Evolutionary conservation across 495 filamentous ascomycete species (phyloP), one percentile per base, ranked within the genome.

Genomic region (Wilcoxina mikolae): DNA sequence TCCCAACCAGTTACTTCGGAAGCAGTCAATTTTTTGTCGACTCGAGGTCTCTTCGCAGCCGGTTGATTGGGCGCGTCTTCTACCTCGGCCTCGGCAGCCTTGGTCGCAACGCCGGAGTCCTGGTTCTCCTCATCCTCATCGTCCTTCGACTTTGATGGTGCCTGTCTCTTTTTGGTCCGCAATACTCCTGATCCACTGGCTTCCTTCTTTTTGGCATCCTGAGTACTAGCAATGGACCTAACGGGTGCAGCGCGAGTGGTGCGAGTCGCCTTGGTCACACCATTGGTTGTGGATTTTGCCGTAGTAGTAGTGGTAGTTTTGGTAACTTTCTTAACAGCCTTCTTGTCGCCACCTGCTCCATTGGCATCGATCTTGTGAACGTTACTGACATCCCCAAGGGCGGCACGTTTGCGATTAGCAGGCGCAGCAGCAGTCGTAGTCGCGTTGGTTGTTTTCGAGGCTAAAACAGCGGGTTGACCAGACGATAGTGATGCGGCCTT

Each of bases 321-420:
- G 47, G 67, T 63, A 18, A 72, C 71, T 63, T 81, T 79, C 47
- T 74, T 68, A 4, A 44, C 18, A 31, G 51, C 28, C 26, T 62
- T 60, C 61, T 76, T 78, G 62, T 78, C 74, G 31, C 68, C 66
- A 12, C 79, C 78, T 26, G 47, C 82, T 87, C 88, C 70, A 80
- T 81, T 26, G 35, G 57, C 70, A 12, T 89, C 85, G 22, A 69
- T 72, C 70, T 95, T 95, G 54, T 78, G 77, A 49, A 94, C 84
- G 73, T 98, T 98, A 76, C 88, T 96, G 56, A 94, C 82, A 74
- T 98, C 90, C 24, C 86, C 87, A 18, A 98, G 76, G 27, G 84
- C 87, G 61, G 82, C 73, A 61, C 86, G 84, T 67, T 79, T 82
- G 64, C 81, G 75, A 57, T 71, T 73, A 11, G 65, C 65, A 25